Percentiles rank a stretch among this genome's conserved stretches.
These are phyloP conservation scores for Scenedesmus sp. DNA, from an alignment of 163 green algal genomes.

Conservation along the genomic window DNA sequence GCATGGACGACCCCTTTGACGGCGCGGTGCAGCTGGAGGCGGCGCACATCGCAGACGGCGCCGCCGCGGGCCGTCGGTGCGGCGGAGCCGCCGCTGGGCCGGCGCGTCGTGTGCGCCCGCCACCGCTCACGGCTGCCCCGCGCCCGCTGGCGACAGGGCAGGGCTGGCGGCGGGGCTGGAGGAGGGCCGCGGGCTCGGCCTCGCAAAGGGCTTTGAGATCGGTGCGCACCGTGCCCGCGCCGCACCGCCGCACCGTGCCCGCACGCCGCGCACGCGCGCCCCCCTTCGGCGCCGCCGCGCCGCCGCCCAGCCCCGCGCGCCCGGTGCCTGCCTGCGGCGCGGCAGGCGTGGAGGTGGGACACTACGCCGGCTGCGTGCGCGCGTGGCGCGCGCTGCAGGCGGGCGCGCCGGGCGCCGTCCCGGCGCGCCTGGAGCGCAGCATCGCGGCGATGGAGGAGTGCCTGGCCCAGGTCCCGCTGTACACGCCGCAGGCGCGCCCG, in stretches of 20 bases:
- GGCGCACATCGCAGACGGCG: constrained; percentile 47
- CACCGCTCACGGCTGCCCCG: neutral
- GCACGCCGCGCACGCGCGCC: too few species aligned
- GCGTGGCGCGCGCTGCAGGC: constrained; percentile 46
- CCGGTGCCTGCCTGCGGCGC: too few species aligned
- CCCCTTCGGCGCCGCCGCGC: too few species aligned
- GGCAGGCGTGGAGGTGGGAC: constrained; percentile 62
- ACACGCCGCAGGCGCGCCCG: constrained; percentile 57
- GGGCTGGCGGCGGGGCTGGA: constrained; percentile 50
- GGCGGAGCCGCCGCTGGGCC: neutral
- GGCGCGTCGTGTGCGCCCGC: neutral
- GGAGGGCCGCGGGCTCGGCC: constrained; percentile 57
- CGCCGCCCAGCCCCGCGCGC: too few species aligned
- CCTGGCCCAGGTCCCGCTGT: constrained; percentile 51
- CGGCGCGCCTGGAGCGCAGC: constrained; percentile 44
- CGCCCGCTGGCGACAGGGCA: constrained; percentile 45
- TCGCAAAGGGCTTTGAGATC: constrained; percentile 71
- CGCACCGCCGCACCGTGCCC: too few species aligned
- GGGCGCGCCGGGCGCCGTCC: constrained; percentile 13
- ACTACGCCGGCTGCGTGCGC: constrained; percentile 57
- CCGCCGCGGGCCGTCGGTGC: constrained; percentile 48
- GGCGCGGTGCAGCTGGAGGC: constrained; percentile 46
- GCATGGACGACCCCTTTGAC: constrained; percentile 55
- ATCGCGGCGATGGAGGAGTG: constrained; percentile 55
- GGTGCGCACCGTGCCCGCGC: too few species aligned